A percentile compares a stretch with the other conserved stretches of the same genome.
Conservation (phyloP, 139 green algal species). For the Marvania coccoides region DNA sequence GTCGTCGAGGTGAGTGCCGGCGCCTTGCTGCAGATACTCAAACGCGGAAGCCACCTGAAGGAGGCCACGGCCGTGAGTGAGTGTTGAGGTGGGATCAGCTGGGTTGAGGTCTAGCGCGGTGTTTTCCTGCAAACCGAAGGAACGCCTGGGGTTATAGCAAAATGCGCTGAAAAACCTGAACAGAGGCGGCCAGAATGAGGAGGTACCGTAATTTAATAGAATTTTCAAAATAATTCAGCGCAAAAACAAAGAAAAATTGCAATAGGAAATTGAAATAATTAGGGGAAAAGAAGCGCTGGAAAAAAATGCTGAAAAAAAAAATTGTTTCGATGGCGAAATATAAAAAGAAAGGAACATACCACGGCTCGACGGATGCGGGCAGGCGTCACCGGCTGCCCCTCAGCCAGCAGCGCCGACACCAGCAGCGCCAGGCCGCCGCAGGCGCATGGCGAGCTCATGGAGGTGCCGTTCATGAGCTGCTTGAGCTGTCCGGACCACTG, state of each 20-base stretch:
- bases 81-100: conserved; percentile 28
- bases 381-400: conserved; percentile 26
- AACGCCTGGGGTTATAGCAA: too few relatives aligned
- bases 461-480: conserved; percentile 86
- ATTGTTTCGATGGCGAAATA: too few relatives aligned
- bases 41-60: conserved; percentile 76
- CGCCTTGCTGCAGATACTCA: conserved; percentile 55
- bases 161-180: too few relatives aligned
- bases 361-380: conserved; percentile 37
- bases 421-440: conserved; percentile 74
- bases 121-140: too few relatives aligned
- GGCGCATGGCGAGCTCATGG: conserved; percentile 73
- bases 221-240: too few relatives aligned
- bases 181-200: too few relatives aligned
- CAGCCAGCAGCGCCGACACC: conserved; percentile 55
- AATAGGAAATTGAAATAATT: too few relatives aligned
- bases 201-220: too few relatives aligned
- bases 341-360: too few relatives aligned
- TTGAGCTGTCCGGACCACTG: conserved; percentile 57
- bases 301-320: too few relatives aligned
- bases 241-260: too few relatives aligned
- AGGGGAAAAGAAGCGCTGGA: too few relatives aligned
- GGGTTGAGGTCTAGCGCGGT: conserved; percentile 42
- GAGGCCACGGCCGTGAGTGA: conserved; percentile 80
- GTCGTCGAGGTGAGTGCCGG: conserved; percentile 5